Base-by-base conservation (phyloP, 495 filamentous ascomycete genomes). In the Pyrenula massariospora region DNA sequence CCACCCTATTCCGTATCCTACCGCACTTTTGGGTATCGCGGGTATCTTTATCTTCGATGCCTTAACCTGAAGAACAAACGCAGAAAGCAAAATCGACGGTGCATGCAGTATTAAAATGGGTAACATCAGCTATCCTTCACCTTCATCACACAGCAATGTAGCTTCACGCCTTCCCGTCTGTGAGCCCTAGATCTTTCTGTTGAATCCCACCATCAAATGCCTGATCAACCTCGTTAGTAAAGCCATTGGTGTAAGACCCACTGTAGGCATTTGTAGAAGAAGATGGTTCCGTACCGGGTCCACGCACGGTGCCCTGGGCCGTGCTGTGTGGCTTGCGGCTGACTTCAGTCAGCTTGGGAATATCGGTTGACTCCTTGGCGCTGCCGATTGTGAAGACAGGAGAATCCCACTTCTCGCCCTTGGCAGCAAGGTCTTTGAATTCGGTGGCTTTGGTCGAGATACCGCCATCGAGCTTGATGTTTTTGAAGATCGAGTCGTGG, bases 361-460 rank as follows among this genome's bases (percentile, higher is more conserved):
- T 80, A 63, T 86, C 78, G 31, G 70, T 74, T 12, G 88, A 86
- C 72, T 86, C 82, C 2, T 77, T 63, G 5, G 92, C 89, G n/a
- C 70, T 75, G 54, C 93, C 94, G 59, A 97, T 85, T 63, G 80
- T 84, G 77, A 98, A 98, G 63, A 98, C 83, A 25, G 94, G 90
- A 24, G 86, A 92, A 73, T 96, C 85, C 93, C 93, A 98, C 68
- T 84, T 85, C 62, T 96, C 86, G 53, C 94, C 93, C 77, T 89
- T 90, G 55, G 75, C 73, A 12, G 93, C 88, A 47, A 96, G 76
- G 49, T 96, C 84, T 69, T 84, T 89, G 77, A 92, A 97, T 69
- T 96, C 88, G 54, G 92, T 95, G 20, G 93, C 92, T 80, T 96
- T 96, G 73, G 80, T 86, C 56, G 87, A 89, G 68, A 96, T 91